Percentiles rank a stretch among this genome's conserved stretches.
These are phyloP conservation scores for Tetrapyrgos nigripes DNA, from an alignment of 1,284 basidiomycete genomes.

Conservation along the genomic window DNA sequence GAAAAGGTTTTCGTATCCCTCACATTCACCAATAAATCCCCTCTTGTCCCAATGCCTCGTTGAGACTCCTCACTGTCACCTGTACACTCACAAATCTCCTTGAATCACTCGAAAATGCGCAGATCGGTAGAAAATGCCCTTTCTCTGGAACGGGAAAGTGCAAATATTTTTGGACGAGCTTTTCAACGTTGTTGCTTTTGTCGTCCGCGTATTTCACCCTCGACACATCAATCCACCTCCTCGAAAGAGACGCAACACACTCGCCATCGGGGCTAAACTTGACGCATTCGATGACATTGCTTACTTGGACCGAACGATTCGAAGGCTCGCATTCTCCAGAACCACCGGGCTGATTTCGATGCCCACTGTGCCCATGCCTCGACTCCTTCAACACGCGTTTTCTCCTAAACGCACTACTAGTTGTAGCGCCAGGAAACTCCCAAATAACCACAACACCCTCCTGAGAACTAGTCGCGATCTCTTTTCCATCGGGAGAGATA, in stretches of 20 bases:
- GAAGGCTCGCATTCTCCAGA: too few species aligned
- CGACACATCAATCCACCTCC: not conserved
- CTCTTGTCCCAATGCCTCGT: not conserved
- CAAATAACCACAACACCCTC: slow-evolving; percentile 5
- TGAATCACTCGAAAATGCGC: not conserved
- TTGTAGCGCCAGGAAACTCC: too few species aligned
- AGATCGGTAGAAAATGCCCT: not conserved
- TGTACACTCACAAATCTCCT: not conserved
- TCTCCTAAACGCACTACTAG: too few species aligned
- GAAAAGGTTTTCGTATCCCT: not conserved
- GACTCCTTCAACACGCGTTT: too few species aligned
- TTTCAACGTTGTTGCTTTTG: too few species aligned
- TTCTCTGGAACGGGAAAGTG: too few species aligned
- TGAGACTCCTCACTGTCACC: too few species aligned
- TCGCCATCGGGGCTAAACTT: slow-evolving; percentile 3
- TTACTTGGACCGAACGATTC: too few species aligned
- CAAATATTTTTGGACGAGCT: not conserved
- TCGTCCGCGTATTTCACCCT: not conserved
- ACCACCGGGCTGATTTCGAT: too few species aligned
- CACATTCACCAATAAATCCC: not conserved
- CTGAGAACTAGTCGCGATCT: slow-evolving; percentile 4
- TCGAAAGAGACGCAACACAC: slow-evolving; percentile 4
- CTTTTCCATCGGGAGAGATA: slow-evolving; percentile 3
- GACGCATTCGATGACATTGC: not conserved
- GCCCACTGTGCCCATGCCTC: too few species aligned